phyloP scores from a whole-genome alignment of 2,329 filamentous ascomycete genomes.

The Pyrenochaeta sp. region DNA sequence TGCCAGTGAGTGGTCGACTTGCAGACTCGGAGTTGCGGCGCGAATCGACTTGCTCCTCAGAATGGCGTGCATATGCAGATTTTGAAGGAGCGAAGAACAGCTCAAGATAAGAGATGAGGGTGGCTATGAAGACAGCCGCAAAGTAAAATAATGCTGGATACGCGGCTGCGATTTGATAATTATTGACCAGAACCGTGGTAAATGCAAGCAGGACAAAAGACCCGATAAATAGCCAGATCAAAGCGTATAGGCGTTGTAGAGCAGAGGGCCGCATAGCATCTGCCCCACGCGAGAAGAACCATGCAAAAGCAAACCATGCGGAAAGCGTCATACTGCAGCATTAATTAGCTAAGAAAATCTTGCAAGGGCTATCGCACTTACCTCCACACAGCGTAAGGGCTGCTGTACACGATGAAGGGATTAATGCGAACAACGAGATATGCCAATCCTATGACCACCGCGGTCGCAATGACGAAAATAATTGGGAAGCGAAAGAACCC shows the following conservation, averaged over 20 bases:
- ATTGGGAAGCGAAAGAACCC: constrained; percentile 88
- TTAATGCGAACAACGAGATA: constrained; percentile 84
- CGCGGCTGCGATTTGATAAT: constrained; percentile 74
- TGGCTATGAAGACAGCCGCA: constrained; percentile 75
- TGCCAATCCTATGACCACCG: constrained; percentile 74
- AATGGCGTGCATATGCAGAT: constrained; percentile 69
- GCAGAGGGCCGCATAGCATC: constrained; percentile 85
- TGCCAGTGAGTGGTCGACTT: constrained; percentile 45
- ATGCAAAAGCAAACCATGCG: constrained; percentile 80
- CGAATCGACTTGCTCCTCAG: constrained; percentile 42
- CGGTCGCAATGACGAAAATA: constrained; percentile 72
- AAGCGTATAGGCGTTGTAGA: constrained; percentile 79
- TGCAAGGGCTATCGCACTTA: constrained; percentile 21
- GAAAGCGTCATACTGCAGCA: constrained; percentile 75
- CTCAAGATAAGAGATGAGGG: constrained; percentile 80
- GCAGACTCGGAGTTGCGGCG: constrained; percentile 38
- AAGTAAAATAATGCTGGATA: constrained; percentile 87
- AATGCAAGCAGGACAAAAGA: constrained; percentile 77
- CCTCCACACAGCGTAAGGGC: constrained; percentile 82
- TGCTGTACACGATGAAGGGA: constrained; percentile 90
- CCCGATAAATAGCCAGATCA: constrained; percentile 84
- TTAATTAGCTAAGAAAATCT: constrained; percentile 5
- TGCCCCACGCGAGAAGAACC: constrained; percentile 82
- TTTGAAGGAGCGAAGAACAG: constrained; percentile 78
- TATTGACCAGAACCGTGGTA: constrained; percentile 78